Evolutionary conservation across 2,329 filamentous ascomycete species (phyloP).

Genomic region (Huntiella moniliformis): DNA sequence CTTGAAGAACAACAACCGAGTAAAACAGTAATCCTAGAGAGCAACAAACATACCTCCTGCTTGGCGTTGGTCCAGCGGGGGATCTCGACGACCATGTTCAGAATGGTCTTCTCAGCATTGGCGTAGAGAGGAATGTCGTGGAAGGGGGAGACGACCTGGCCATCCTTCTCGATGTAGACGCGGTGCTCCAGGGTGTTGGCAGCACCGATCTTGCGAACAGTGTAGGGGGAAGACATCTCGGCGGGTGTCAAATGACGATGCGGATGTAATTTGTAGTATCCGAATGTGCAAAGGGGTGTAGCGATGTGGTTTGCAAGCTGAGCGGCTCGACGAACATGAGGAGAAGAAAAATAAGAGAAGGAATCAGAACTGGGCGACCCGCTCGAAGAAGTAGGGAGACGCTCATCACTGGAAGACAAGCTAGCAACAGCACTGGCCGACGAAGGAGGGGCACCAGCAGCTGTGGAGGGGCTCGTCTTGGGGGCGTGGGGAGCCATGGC

Average conservation of each 20-base stretch:
- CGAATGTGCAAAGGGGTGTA: neutral
- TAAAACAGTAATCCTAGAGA: neutral
- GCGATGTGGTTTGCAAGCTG: conserved; percentile 11
- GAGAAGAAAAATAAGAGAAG: conserved; percentile 8
- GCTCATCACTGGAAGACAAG: neutral
- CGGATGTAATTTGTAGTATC: conserved; percentile 8
- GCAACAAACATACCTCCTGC: conserved; percentile 59
- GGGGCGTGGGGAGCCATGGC: conserved; percentile 8
- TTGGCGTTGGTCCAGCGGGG: conserved; percentile 99
- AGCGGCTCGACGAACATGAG: conserved; percentile 9
- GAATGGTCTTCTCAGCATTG: conserved; percentile 83
- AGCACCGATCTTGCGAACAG: conserved; percentile 69
- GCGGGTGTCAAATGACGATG: conserved; percentile 16
- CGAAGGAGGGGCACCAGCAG: conserved; percentile 8
- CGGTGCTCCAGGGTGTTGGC: conserved; percentile 93
- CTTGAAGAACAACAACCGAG: neutral
- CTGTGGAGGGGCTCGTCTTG: neutral
- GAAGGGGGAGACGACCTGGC: conserved; percentile 81
- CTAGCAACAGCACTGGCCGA: conserved; percentile 3
- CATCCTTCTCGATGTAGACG: conserved; percentile 96
- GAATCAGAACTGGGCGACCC: conserved; percentile 1
- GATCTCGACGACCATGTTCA: conserved; percentile 99
- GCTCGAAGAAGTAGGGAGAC: conserved; percentile 1
- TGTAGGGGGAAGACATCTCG: conserved; percentile 47
- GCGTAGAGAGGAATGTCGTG: conserved; percentile 97